Percentiles rank a stretch among this genome's conserved stretches.
These are phyloP conservation scores for Salvia sclarea DNA, from an alignment of 305 asterid genomes.

Conservation along the genomic window DNA sequence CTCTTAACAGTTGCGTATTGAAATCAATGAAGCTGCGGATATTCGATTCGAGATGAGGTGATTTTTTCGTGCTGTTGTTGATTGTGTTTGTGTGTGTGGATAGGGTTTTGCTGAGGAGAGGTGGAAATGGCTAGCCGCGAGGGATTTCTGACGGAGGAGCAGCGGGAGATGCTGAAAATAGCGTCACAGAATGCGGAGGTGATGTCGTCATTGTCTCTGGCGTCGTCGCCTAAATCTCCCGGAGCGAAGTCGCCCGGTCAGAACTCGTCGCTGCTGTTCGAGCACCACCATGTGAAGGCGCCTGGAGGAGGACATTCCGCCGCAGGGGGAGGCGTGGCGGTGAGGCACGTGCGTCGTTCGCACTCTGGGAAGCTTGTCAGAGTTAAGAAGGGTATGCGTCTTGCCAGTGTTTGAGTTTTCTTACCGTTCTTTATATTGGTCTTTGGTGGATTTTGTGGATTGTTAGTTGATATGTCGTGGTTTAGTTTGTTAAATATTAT, in stretches of 20 bases:
- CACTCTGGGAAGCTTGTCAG: constrained; percentile 81
- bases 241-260: constrained; percentile 52
- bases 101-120: constrained; percentile 55
- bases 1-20: neutral
- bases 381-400: constrained; percentile 77
- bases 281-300: constrained; percentile 67
- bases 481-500: neutral
- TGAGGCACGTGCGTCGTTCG: constrained; percentile 73
- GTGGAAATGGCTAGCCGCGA: constrained; percentile 70
- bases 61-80: constrained; percentile 1
- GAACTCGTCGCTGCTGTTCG: constrained; percentile 46
- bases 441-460: neutral
- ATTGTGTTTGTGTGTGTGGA: constrained; percentile 29
- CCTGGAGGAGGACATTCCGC: constrained; percentile 67
- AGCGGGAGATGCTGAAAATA: constrained; percentile 78
- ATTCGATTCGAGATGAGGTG: constrained; percentile 18
- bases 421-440: neutral
- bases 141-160: constrained; percentile 92
- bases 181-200: constrained; percentile 81
- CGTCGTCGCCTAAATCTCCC: constrained; percentile 67
- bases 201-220: constrained; percentile 54
- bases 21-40: constrained; percentile 1
- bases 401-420: neutral
- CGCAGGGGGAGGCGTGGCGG: constrained; percentile 64
- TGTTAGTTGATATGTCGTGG: neutral